A percentile compares a stretch with the other conserved stretches of the same genome.
phyloP scores from a whole-genome alignment of 2,329 filamentous ascomycete genomes.

The Davidsoniella virescens region DNA sequence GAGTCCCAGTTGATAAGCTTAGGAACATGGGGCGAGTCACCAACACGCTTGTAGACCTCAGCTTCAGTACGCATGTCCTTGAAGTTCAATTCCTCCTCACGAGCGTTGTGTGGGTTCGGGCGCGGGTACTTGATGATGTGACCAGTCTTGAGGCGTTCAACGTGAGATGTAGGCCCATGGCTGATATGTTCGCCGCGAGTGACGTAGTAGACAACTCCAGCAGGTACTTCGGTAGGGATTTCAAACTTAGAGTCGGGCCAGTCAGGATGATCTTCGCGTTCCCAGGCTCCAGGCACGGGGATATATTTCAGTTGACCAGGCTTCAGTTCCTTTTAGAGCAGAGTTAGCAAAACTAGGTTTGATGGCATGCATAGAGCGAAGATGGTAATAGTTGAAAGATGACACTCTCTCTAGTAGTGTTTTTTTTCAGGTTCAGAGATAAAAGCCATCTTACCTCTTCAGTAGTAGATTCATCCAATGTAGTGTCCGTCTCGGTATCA shows the following conservation, averaged over 20 bases:
- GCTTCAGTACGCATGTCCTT: conserved; percentile 15
- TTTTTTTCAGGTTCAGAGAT: not conserved
- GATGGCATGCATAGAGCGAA: not conserved
- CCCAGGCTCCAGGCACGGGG: conserved; percentile 15
- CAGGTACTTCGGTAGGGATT: conserved; percentile 13
- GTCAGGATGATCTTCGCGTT: conserved; percentile 14
- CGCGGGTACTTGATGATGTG: conserved; percentile 16
- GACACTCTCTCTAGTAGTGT: not conserved
- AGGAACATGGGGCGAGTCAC: conserved; percentile 15
- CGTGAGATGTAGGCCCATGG: conserved; percentile 14
- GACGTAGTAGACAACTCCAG: conserved; percentile 15
- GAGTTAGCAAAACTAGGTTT: not conserved
- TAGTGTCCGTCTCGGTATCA: conserved; percentile 6
- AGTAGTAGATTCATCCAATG: not conserved
- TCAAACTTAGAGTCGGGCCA: conserved; percentile 16
- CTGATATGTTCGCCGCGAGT: conserved; percentile 15
- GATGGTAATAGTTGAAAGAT: not conserved
- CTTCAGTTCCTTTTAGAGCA: conserved; percentile 7
- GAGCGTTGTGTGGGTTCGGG: conserved; percentile 15
- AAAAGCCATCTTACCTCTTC: conserved; percentile 7
- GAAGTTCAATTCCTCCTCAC: conserved; percentile 14
- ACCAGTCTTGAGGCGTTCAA: conserved; percentile 16
- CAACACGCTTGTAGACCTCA: conserved; percentile 16
- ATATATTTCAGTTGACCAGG: conserved; percentile 13
- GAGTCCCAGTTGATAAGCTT: conserved; percentile 16